phyloP scores from a whole-genome alignment of 1,284 basidiomycete species.

The Ceraceosorus guamensis region DNA sequence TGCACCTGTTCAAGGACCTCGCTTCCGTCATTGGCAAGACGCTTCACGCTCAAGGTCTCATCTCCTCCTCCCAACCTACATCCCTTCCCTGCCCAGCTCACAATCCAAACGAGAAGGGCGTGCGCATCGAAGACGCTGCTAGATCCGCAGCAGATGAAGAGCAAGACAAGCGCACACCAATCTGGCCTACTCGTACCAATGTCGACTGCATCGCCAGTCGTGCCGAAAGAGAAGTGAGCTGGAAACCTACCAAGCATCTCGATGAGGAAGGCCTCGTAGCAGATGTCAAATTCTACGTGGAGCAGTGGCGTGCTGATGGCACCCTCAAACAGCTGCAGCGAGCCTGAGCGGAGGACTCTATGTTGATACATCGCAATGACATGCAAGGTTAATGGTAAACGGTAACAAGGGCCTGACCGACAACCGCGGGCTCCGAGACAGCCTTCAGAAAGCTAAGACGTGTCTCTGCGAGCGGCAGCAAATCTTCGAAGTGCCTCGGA shows the following conservation, averaged over 20 bases:
- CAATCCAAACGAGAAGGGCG: conserved; percentile 11
- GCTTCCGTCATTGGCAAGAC: conserved; percentile 7
- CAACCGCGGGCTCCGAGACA: no score
- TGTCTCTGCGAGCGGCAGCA: background rate
- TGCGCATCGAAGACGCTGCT: conserved; percentile 12
- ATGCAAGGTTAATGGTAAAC: no score
- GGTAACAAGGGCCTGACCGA: no score
- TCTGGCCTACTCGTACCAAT: conserved; percentile 15
- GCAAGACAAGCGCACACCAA: conserved; percentile 9
- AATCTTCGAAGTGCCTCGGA: background rate
- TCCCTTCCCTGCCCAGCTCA: conserved; percentile 5
- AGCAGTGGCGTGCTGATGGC: conserved; percentile 1
- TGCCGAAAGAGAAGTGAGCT: conserved; percentile 9
- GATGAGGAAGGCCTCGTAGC: conserved; percentile 2
- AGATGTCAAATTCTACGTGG: conserved; percentile 5
- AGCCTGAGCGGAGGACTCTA: no score
- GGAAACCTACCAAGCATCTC: conserved; percentile 4
- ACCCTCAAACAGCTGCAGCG: background rate
- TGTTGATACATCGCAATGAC: no score
- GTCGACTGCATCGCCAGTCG: conserved; percentile 4
- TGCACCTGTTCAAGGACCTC: conserved; percentile 8
- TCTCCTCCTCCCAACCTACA: conserved; percentile 5
- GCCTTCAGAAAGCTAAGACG: no score
- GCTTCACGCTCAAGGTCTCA: background rate
- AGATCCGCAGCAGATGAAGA: conserved; percentile 8